Evolutionary conservation across 2,329 filamentous ascomycete species (phyloP), one percentile per base, ranked within the genome.

Genomic region (Lachnellula occidentalis): DNA sequence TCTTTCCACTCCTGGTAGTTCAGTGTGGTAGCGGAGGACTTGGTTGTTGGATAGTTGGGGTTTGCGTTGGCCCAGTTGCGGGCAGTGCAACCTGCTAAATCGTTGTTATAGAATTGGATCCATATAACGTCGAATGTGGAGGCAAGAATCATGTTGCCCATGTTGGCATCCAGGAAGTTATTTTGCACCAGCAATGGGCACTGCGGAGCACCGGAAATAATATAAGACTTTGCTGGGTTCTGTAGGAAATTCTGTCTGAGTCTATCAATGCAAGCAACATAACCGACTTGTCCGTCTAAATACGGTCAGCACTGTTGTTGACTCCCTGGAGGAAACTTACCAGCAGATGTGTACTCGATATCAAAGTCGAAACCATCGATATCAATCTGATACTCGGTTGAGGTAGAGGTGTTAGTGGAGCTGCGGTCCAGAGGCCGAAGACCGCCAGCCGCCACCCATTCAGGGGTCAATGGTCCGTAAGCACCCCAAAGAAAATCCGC

Each of bases 401-500:
- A 51, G 5, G 37, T 41, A 37, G 58, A 55, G 3, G 56, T 51
- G 43, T 60, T 60, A 22, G 36, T 50, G 5, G 34, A 50, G 14
- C 63, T 61, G 42, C 57, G 54, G 46, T 67, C 65, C 19, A 68
- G 52, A 34, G 66, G 67, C 34, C 65, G 63, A 36, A 64, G 52
- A 43, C 69, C 63, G 50, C 64, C 64, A 15, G 56, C 54, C 41
- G 60, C 62, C 22, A 68, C 64, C 69, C 68, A 72, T 8, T 56
- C 53, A 3, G 61, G 50, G n/a, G 68, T 66, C 19, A 63, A 63
- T 5, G 73, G 73, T 9, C 73, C 73, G 53, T 74, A 75, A 48
- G 73, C 70, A 36, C 63, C 64, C 71, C 72, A 76, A 11, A 76
- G 61, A 41, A 73, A 68, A 48, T 67, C 62, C 4, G 68, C 68